phyloP scores from a whole-genome alignment of 441 rosid species.

The Erodium trifolium region DNA sequence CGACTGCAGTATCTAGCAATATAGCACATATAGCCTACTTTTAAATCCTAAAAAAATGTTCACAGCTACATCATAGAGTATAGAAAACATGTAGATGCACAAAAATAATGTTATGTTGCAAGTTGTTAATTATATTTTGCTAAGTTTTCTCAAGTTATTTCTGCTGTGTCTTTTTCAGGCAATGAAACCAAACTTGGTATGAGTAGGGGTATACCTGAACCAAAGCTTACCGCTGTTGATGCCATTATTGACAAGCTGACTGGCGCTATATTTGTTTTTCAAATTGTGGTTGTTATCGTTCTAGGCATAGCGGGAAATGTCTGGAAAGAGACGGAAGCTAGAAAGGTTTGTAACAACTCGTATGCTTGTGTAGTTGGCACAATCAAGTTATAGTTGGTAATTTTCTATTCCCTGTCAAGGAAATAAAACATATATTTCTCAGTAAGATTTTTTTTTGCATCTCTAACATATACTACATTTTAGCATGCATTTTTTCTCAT shows the following conservation, averaged over 20 bases:
- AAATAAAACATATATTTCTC: neutral
- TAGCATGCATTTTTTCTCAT: neutral
- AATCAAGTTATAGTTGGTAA: neutral
- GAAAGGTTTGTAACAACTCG: slow-evolving; percentile 54
- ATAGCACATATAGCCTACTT: too few relatives aligned
- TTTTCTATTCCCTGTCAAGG: neutral
- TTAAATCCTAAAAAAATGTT: too few relatives aligned
- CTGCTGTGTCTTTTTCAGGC: slow-evolving; percentile 32
- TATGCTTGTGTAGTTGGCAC: slow-evolving; percentile 15
- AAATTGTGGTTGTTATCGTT: slow-evolving; percentile 89
- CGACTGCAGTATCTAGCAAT: too few relatives aligned
- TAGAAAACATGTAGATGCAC: too few relatives aligned
- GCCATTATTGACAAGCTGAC: slow-evolving; percentile 99
- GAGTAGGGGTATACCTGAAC: slow-evolving; percentile 96
- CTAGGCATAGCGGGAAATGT: slow-evolving; percentile 93
- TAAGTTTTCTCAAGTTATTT: neutral
- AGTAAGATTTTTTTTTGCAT: neutral
- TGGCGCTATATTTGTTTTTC: slow-evolving; percentile 95
- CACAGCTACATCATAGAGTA: too few relatives aligned
- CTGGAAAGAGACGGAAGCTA: slow-evolving; percentile 97
- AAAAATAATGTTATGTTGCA: too few relatives aligned
- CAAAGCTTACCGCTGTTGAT: slow-evolving; percentile 97
- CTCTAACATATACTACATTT: neutral
- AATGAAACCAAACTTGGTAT: slow-evolving; percentile 97
- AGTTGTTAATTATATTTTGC: too few relatives aligned